phyloP scores from a whole-genome alignment of 345 rosid genomes.

The Populus simonii region DNA sequence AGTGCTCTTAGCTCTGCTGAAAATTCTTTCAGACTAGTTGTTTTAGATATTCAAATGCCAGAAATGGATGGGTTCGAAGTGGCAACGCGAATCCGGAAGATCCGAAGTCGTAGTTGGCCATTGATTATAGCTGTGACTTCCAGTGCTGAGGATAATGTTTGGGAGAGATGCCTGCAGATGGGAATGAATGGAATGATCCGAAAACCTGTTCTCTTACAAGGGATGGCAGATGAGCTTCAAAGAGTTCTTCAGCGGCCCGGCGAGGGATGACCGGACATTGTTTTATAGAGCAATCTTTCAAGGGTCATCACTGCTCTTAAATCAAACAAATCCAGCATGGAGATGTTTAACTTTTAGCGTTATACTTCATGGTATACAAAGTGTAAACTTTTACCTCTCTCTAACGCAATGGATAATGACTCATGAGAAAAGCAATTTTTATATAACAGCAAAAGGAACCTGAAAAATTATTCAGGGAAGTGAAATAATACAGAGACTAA shows the following conservation, averaged over 20 bases:
- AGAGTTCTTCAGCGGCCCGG: slow-evolving; percentile 66
- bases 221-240: slow-evolving; percentile 74
- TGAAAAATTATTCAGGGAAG: not conserved
- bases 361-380: slow-evolving; percentile 8
- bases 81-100: slow-evolving; percentile 80
- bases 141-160: slow-evolving; percentile 69
- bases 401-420: slow-evolving; percentile 20
- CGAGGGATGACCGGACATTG: slow-evolving; percentile 30
- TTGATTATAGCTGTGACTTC: slow-evolving; percentile 86
- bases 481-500: not conserved
- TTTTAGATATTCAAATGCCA: slow-evolving; percentile 87
- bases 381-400: slow-evolving; percentile 9
- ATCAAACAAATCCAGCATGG: not conserved
- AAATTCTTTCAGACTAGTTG: slow-evolving; percentile 54
- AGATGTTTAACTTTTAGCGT: slow-evolving; percentile 7
- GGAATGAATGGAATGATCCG: slow-evolving; percentile 90
- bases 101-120: slow-evolving; percentile 68
- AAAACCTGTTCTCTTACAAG: slow-evolving; percentile 81
- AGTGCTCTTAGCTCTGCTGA: slow-evolving; percentile 52
- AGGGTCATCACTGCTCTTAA: not conserved
- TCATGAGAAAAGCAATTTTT: slow-evolving; percentile 2
- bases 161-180: slow-evolving; percentile 67
- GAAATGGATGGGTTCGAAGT: slow-evolving; percentile 95
- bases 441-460: slow-evolving; percentile 20
- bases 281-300: not conserved